Evolutionary conservation across 768 basidiomycete genomes (phyloP), one percentile per base, ranked within the genome.

Genomic region (Kwoniella newhampshirensis): DNA sequence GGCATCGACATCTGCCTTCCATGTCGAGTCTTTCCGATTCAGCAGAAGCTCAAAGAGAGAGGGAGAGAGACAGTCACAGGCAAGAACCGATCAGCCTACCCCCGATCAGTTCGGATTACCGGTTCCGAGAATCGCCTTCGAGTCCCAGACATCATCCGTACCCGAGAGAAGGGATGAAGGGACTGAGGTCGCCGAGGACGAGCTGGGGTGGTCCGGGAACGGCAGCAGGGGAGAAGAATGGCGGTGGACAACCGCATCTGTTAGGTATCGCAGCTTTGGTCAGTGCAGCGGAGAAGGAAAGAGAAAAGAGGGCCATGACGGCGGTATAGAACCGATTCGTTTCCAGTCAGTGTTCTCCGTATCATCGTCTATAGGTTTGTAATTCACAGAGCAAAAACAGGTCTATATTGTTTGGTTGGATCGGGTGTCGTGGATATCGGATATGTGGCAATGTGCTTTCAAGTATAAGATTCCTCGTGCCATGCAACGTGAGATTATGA

Each of bases 221-320:
- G 11, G 20, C 21, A 9, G 46, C 15, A 15, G 46, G 30, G 17
- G 32, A 25, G 5, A 47, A 47, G 37, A 37, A 41, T 42, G 41
- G 35, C 5, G 53, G 18, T 12, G 28, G 47, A 12, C 39, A 49
- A 30, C 47, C 32, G n/a, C 48, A 48, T 36, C 41, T 54, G 23
- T 26, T 63, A 25, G 57, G 57, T 13, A 63, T 63, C 28, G 62
- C 51, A 9, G 62, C 62, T 9, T 30, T 63, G 36, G 49, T 63
- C 20, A 59, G 51, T 51, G 62, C 57, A 9, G 62, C 62, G 13
- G 62, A 63, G 50, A 49, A 50, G 36, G 35, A 37, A n/a, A 49
- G 48, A n/a, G 51, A 52, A 27, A 18, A 30, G 21, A 32, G 27
- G 47, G 20, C 32, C 32, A 32, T 32, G 32, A 32, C 32, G 32